Conservation (phyloP, 306 rosid species). For the Herpetospermum pedunculosum region DNA sequence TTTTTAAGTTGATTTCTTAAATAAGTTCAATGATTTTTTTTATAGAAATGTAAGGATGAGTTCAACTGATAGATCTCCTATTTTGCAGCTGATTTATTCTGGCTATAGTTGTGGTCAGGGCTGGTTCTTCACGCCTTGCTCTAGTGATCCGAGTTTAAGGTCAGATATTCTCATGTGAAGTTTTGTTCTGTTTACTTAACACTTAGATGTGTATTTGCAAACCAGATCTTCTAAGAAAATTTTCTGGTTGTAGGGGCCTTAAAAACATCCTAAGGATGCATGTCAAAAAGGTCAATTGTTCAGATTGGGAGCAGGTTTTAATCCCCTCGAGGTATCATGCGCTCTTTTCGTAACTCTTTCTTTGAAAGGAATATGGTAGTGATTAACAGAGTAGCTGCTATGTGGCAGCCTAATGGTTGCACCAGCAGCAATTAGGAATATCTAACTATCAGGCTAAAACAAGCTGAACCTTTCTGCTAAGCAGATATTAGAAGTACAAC, state of each 20-base stretch:
- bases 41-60: neutral
- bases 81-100: slow-evolving; percentile 72
- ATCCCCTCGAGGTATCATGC: slow-evolving; percentile 62
- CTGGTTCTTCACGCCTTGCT: slow-evolving; percentile 94
- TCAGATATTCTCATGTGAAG: slow-evolving; percentile 18
- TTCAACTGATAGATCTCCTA: neutral
- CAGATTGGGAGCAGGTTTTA: slow-evolving; percentile 81
- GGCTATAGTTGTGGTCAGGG: slow-evolving; percentile 93
- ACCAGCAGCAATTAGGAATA: neutral
- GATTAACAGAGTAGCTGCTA: neutral
- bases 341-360: neutral
- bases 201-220: neutral
- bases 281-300: slow-evolving; percentile 64
- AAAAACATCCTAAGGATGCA: slow-evolving; percentile 75
- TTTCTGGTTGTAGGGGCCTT: slow-evolving; percentile 65
- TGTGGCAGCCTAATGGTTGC: neutral
- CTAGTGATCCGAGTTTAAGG: slow-evolving; percentile 87
- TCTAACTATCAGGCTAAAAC: neutral
- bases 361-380: neutral
- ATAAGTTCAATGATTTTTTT: neutral
- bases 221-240: neutral
- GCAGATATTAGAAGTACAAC: neutral
- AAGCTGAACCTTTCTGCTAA: neutral
- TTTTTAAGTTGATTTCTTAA: neutral
- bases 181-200: slow-evolving; percentile 6